A percentile compares a stretch with the other conserved stretches of the same genome.
phyloP scores from a whole-genome alignment of 176 grass and related monocot species.

The Oryza brachyantha region DNA sequence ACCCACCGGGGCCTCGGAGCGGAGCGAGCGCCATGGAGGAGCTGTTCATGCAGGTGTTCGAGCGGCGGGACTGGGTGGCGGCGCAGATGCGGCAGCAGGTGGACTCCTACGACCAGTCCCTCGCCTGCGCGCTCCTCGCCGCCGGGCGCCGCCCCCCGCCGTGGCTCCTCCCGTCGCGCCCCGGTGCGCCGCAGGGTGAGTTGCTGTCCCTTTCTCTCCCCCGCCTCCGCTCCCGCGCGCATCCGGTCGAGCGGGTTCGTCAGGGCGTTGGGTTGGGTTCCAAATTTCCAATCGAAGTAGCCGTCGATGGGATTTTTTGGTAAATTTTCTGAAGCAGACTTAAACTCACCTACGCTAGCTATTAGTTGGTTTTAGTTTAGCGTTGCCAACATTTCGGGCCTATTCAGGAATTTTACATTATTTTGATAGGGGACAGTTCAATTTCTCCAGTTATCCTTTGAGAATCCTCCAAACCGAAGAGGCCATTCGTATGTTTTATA shows the following conservation, averaged over 20 bases:
- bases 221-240: background rate
- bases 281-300: background rate
- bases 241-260: background rate
- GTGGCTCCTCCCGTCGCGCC: conserved; percentile 50
- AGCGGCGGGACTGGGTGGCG: conserved; percentile 44
- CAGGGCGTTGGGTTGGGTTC: background rate
- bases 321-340: background rate
- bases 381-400: conserved; percentile 11
- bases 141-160: conserved; percentile 48
- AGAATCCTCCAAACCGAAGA: too few relatives aligned
- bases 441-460: too few relatives aligned
- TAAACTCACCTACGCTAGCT: background rate
- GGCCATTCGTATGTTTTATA: background rate
- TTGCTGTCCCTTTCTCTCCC: too few relatives aligned
- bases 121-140: conserved; percentile 59
- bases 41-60: conserved; percentile 86
- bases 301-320: background rate
- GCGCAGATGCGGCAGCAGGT: conserved; percentile 63
- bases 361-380: background rate
- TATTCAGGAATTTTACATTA: too few relatives aligned
- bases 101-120: conserved; percentile 56
- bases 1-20: too few relatives aligned
- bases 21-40: conserved; percentile 60
- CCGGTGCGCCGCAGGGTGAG: conserved; percentile 18
- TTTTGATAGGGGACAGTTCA: too few relatives aligned